phyloP scores from a whole-genome alignment of 805 yeast species.

The Wickerhamiella domercqiae region DNA sequence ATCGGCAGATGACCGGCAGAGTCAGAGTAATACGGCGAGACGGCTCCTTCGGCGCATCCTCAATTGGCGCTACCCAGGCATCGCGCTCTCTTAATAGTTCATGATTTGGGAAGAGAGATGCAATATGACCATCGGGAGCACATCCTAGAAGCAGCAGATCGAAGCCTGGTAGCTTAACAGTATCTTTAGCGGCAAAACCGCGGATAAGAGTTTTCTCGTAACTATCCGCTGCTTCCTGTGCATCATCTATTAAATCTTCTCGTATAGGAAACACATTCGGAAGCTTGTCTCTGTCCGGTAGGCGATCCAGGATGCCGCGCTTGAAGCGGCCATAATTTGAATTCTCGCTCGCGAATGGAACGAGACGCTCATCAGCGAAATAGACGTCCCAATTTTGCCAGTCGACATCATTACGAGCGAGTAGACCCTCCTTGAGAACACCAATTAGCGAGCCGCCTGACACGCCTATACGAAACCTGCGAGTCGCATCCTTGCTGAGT shows the following conservation, averaged over 20 bases:
- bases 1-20: slow-evolving; percentile 87
- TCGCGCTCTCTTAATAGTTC: slow-evolving; percentile 74
- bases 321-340: slow-evolving; percentile 86
- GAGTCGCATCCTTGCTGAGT: slow-evolving; percentile 26
- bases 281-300: slow-evolving; percentile 33
- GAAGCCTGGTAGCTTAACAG: slow-evolving; percentile 89
- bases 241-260: slow-evolving; percentile 42
- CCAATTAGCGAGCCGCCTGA: slow-evolving; percentile 86
- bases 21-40: slow-evolving; percentile 73
- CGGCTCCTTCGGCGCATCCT: slow-evolving; percentile 84
- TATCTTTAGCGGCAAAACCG: slow-evolving; percentile 91
- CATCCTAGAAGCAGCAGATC: slow-evolving; percentile 85
- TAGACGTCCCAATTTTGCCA: slow-evolving; percentile 95
- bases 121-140: slow-evolving; percentile 98
- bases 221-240: slow-evolving; percentile 82
- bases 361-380: slow-evolving; percentile 92
- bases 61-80: slow-evolving; percentile 93
- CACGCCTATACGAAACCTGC: slow-evolving; percentile 76
- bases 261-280: slow-evolving; percentile 79
- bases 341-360: slow-evolving; percentile 67
- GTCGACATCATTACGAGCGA: slow-evolving; percentile 57
- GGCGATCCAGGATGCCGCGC: slow-evolving; percentile 59
- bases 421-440: slow-evolving; percentile 73
- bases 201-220: slow-evolving; percentile 76
- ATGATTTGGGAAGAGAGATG: slow-evolving; percentile 88